A percentile compares a stretch with the other conserved stretches of the same genome.
phyloP scores from a whole-genome alignment of 2,329 filamentous ascomycete species.

The Cercospora zeae-maydis region DNA sequence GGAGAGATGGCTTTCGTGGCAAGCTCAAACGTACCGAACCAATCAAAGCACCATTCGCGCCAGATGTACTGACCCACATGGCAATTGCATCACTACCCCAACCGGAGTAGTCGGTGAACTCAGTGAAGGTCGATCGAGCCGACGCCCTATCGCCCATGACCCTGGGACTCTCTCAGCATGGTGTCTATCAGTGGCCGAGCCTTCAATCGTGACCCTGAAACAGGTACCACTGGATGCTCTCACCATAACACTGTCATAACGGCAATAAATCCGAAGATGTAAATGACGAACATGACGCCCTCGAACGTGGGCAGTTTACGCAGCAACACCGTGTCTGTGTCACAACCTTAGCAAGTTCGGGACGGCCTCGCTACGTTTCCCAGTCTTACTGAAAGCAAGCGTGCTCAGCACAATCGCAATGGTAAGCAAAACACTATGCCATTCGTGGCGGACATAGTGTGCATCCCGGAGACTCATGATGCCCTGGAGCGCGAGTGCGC shows the following conservation, averaged over 20 bases:
- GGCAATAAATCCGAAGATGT: slow-evolving; percentile 33
- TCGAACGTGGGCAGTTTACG: slow-evolving; percentile 40
- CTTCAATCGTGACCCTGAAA: background rate
- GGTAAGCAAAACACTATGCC: slow-evolving; percentile 19
- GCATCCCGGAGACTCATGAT: slow-evolving; percentile 16
- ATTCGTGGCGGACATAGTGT: slow-evolving; percentile 12
- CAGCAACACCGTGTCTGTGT: slow-evolving; percentile 28
- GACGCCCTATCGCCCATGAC: background rate
- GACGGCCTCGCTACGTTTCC: background rate
- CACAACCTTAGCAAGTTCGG: background rate
- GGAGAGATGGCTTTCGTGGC: background rate
- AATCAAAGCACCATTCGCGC: background rate
- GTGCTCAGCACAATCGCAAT: slow-evolving; percentile 18
- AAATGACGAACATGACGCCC: slow-evolving; percentile 33
- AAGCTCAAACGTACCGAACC: background rate
- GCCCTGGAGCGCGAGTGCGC: slow-evolving; percentile 14
- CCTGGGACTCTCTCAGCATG: background rate
- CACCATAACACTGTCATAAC: slow-evolving; percentile 31
- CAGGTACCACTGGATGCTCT: background rate
- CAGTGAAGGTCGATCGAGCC: background rate
- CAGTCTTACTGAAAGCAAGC: slow-evolving; percentile 12
- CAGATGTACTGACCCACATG: background rate
- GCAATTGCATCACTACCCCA: background rate
- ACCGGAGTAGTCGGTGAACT: background rate
- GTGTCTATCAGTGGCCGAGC: background rate